Conservation (phyloP, 2,329 filamentous ascomycete genomes). For the Colletotrichum tamarilloi region DNA sequence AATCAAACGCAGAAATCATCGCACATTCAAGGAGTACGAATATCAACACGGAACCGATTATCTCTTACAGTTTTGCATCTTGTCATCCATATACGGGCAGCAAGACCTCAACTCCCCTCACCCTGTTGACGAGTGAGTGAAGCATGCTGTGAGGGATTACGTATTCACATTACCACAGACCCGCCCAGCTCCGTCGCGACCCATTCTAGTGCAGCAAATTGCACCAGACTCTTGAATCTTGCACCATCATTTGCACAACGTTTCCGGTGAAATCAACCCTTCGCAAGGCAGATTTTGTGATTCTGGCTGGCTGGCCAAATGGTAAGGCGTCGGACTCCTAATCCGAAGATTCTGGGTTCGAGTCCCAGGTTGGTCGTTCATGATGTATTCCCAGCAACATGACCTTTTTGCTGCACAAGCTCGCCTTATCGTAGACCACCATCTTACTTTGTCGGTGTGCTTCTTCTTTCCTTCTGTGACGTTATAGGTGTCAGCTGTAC, state of each 20-base stretch:
- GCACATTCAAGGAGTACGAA: not conserved
- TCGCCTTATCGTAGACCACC: no score
- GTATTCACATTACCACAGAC: not conserved
- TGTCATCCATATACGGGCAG: not conserved
- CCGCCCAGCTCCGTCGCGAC: not conserved
- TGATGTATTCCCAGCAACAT: not conserved
- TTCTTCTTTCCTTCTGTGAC: not conserved
- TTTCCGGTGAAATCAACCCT: not conserved
- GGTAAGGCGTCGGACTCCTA: constrained; percentile 36
- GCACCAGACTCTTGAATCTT: not conserved
- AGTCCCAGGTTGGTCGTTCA: constrained; percentile 31
- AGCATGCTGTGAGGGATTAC: not conserved
- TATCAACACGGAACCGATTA: not conserved
- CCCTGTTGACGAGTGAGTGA: not conserved
- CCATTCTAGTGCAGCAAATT: not conserved
- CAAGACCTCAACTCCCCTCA: not conserved
- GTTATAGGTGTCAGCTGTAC: no score
- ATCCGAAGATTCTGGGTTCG: constrained; percentile 36
- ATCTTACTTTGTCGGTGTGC: not conserved
- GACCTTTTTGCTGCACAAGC: not conserved
- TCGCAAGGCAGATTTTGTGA: not conserved
- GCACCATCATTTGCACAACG: not conserved
- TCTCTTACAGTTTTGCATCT: not conserved
- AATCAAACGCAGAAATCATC: not conserved
- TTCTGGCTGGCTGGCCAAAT: constrained; percentile 31